These are phyloP conservation scores for Lycium ferocissimum DNA, from an alignment of 257 asterid species.

Conservation along the genomic window DNA sequence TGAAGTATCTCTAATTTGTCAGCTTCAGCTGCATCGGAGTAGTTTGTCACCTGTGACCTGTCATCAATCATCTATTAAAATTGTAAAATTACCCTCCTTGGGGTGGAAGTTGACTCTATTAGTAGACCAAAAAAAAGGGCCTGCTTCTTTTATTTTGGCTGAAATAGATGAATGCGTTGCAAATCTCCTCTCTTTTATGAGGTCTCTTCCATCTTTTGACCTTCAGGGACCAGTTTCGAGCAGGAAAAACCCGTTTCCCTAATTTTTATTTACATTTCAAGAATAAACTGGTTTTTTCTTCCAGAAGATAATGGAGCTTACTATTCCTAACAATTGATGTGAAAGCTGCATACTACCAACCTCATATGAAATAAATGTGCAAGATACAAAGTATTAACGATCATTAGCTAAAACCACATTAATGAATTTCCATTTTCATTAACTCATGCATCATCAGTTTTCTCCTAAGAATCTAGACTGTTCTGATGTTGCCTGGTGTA, in stretches of 20 bases:
- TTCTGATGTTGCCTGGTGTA: constrained; percentile 25
- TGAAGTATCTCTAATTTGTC: constrained; percentile 27
- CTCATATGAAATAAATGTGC: constrained; percentile 11
- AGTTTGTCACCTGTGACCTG: not conserved
- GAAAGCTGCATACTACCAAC: not conserved
- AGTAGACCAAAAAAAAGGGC: not conserved
- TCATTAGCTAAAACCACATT: constrained; percentile 4
- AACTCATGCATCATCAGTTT: constrained; percentile 18
- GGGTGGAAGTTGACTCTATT: constrained; percentile 2
- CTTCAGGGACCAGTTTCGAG: not conserved
- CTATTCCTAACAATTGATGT: constrained; percentile 7
- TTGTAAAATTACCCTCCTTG: not conserved
- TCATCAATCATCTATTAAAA: not conserved
- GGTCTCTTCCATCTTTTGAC: not conserved
- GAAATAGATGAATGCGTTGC: not conserved
- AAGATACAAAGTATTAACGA: not conserved
- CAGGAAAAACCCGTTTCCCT: not conserved
- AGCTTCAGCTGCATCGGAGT: not conserved
- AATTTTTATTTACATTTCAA: not conserved
- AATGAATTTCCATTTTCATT: constrained; percentile 2
- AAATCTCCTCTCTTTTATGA: not conserved
- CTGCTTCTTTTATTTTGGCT: constrained; percentile 17
- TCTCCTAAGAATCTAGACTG: not conserved
- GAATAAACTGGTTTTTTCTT: not conserved
- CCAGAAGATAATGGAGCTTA: not conserved